phyloP scores from a whole-genome alignment of 2,329 filamentous ascomycete genomes.

The Pseudogymnoascus sp. region DNA sequence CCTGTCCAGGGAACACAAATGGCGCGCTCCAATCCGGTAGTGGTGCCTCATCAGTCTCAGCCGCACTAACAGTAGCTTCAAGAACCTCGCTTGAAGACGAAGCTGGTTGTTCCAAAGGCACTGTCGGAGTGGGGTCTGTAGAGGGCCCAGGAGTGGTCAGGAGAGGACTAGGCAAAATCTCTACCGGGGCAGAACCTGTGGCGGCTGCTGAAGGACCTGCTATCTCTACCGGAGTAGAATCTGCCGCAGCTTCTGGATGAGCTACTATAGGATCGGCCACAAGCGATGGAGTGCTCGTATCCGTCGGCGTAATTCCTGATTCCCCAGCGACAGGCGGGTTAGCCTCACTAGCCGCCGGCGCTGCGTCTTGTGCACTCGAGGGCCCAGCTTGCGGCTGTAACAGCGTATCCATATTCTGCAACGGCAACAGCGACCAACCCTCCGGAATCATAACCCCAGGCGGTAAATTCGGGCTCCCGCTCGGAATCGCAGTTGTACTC shows the following conservation, averaged over 20 bases:
- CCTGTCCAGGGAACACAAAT: not conserved
- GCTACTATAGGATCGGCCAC: not conserved
- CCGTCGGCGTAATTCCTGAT: not conserved
- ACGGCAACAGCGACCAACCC: slow-evolving; percentile 56
- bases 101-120: not conserved
- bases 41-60: not conserved
- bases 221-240: not conserved
- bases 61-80: not conserved
- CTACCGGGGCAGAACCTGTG: not conserved
- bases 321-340: not conserved
- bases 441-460: slow-evolving; percentile 55
- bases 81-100: not conserved
- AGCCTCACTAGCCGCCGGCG: not conserved
- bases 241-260: not conserved
- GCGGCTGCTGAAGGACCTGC: not conserved
- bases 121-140: not conserved
- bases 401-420: slow-evolving; percentile 38
- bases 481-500: slow-evolving; percentile 43
- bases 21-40: not conserved
- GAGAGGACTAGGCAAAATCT: not conserved
- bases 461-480: slow-evolving; percentile 53
- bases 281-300: not conserved
- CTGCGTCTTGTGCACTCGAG: slow-evolving; percentile 4
- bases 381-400: slow-evolving; percentile 14
- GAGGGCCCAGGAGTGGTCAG: not conserved